Base-by-base conservation (phyloP, 176 grass and related monocot species). In the Musa beccarii region DNA sequence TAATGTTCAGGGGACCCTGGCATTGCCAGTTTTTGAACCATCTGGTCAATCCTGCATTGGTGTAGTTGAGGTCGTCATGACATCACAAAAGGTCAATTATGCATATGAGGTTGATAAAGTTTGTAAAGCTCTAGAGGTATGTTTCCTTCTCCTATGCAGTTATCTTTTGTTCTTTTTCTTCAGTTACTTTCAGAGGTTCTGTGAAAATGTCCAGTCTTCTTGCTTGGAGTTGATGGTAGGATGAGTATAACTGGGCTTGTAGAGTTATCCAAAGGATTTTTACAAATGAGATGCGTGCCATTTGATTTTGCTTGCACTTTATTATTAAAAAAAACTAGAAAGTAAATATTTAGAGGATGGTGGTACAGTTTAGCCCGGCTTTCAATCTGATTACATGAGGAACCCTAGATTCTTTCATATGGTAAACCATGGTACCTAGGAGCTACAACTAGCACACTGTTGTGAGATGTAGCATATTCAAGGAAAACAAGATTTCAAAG, bases 81-180 rank as follows among this genome's bases (percentile, higher is more conserved):
- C 68, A 43, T 62, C 69, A 73, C 78, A 73, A 57, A 80, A 80
- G 54, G 52, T 80, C 56, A 80, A 80, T 29, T 80, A 73, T 73
- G 78, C 68, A 4, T 34, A 53, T 63, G 78, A 80, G n/a, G 78
- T 80, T 53, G 78, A 80, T 63, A 80, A 72, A 80, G 68, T 80
- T 28, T 73, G 78, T 68, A 80, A 80, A 80, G 78, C 78, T 64
- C 68, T 80, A 24, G 55, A 73, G 78, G 78, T 80, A 23, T 1
- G 59, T 64, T 52, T 17, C 13, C 56, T 52, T 52, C 24, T 50
- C 23, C 10, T 20, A 50, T 14, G 8, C 50, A 15, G 11, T 7
- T 51, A 11, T 51, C 21, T 17, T 51, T 11, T 20, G 9, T 70
- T 19, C 8, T 51, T 49, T 14, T 70, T 43, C 29, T n/a, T 70